Conservation (phyloP, 495 filamentous ascomycete species). For the Daldinia bambusicola region DNA sequence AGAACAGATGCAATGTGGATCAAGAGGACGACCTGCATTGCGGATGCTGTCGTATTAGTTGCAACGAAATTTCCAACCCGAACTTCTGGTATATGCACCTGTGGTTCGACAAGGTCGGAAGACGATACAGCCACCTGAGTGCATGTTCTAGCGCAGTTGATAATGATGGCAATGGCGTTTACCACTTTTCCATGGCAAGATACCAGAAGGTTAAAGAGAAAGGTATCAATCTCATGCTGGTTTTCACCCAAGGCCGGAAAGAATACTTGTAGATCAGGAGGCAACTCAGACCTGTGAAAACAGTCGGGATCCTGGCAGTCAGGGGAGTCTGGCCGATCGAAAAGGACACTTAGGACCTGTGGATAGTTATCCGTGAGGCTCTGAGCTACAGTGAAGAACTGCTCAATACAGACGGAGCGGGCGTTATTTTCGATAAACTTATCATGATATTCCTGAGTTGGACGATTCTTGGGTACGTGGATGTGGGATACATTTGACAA, state of each 20-base stretch:
- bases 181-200: slow-evolving; percentile 49
- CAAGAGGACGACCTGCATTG: slow-evolving; percentile 50
- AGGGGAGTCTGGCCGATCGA: slow-evolving; percentile 19
- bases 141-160: slow-evolving; percentile 44
- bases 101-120: slow-evolving; percentile 28
- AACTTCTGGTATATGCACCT: slow-evolving; percentile 43
- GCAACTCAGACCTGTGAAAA: slow-evolving; percentile 31
- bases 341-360: slow-evolving; percentile 31
- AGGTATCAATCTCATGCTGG: slow-evolving; percentile 41
- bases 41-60: slow-evolving; percentile 38
- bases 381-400: slow-evolving; percentile 46
- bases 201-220: slow-evolving; percentile 48
- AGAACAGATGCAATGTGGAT: slow-evolving; percentile 41
- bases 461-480: slow-evolving; percentile 29
- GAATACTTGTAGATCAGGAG: slow-evolving; percentile 20
- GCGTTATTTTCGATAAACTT: slow-evolving; percentile 21
- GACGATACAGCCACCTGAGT: slow-evolving; percentile 34
- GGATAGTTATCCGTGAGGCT: slow-evolving; percentile 50
- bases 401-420: slow-evolving; percentile 34
- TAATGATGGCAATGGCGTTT: slow-evolving; percentile 39
- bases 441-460: slow-evolving; percentile 23
- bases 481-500: slow-evolving; percentile 20
- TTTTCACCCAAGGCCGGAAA: slow-evolving; percentile 20
- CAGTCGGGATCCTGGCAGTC: slow-evolving; percentile 35
- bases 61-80: slow-evolving; percentile 50